Percentiles rank a stretch among this genome's conserved stretches.
These are phyloP conservation scores for Diaporthe sp. DNA, from an alignment of 2,329 filamentous ascomycete species.

Conservation along the genomic window DNA sequence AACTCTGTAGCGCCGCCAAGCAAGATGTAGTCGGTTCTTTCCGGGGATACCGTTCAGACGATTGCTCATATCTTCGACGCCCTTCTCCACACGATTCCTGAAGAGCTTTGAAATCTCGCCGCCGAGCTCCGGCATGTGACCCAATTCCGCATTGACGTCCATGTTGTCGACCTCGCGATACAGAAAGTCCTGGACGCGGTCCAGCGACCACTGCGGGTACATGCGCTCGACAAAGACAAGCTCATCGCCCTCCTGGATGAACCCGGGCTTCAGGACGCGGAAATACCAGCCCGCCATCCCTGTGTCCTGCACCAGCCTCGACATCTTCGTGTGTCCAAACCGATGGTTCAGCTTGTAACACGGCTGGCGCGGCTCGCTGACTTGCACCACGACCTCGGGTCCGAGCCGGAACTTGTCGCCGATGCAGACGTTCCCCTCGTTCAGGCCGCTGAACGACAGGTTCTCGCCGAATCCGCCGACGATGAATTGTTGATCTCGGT, in stretches of 20 bases:
- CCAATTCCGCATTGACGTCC: neutral
- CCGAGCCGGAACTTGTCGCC: conserved; percentile 9
- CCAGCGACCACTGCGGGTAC: conserved; percentile 13
- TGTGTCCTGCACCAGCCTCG: neutral
- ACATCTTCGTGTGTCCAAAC: neutral
- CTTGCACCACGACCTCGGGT: conserved; percentile 1
- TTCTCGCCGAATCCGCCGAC: conserved; percentile 20
- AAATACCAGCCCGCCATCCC: conserved; percentile 4
- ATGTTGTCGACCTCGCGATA: conserved; percentile 7
- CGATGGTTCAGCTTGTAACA: conserved; percentile 26
- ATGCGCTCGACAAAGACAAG: neutral
- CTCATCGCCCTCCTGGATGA: conserved; percentile 11
- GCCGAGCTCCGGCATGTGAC: neutral
- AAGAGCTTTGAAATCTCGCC: conserved; percentile 10
- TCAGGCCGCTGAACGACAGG: neutral
- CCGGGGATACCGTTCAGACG: conserved; percentile 3
- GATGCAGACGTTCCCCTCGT: conserved; percentile 11
- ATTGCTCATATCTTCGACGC: conserved; percentile 10
- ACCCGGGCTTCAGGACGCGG: neutral
- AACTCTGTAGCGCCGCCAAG: conserved; percentile 1
- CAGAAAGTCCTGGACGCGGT: conserved; percentile 34
- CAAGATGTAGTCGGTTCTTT: conserved; percentile 2
- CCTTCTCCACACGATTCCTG: neutral
- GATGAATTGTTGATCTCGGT: neutral
- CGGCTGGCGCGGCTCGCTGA: conserved; percentile 16